Conservation (phyloP, 2,329 filamentous ascomycete genomes). For the Parastagonospora avenae region DNA sequence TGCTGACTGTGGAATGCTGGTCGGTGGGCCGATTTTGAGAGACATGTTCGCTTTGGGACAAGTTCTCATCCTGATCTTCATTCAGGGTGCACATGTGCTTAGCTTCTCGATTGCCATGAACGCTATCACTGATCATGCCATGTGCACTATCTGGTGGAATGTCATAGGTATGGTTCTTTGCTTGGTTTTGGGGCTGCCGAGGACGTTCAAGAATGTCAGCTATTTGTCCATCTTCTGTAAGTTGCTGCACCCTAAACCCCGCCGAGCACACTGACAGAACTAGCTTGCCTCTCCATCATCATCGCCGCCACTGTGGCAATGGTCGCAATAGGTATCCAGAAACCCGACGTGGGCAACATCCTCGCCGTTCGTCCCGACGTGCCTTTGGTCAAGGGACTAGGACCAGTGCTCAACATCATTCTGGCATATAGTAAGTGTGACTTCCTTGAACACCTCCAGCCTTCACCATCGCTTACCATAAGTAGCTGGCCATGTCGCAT, state of each 20-base stretch:
- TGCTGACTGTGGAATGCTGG: constrained; percentile 68
- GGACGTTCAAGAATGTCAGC: constrained; percentile 67
- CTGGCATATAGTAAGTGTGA: constrained; percentile 66
- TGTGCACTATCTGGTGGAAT: constrained; percentile 68
- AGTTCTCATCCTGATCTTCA: constrained; percentile 68
- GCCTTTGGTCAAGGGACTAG: constrained; percentile 31
- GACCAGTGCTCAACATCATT: constrained; percentile 63
- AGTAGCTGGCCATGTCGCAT: constrained; percentile 65
- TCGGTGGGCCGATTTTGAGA: constrained; percentile 65
- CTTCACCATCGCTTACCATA: not conserved
- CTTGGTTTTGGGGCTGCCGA: constrained; percentile 63
- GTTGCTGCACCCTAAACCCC: constrained; percentile 11
- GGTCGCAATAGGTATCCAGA: constrained; percentile 64
- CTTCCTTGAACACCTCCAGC: not conserved
- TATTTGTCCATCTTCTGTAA: constrained; percentile 65
- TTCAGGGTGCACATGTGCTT: constrained; percentile 73
- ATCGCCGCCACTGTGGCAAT: constrained; percentile 69
- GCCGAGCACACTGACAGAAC: constrained; percentile 16
- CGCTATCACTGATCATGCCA: constrained; percentile 64
- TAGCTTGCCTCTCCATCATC: constrained; percentile 67
- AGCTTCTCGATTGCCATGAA: constrained; percentile 73
- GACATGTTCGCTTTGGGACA: constrained; percentile 68
- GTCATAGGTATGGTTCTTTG: constrained; percentile 65
- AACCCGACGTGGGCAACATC: constrained; percentile 45
- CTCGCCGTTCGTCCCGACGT: constrained; percentile 26